Base-by-base conservation (phyloP, 2,329 filamentous ascomycete species). In the Hymenoscyphus albidus region DNA sequence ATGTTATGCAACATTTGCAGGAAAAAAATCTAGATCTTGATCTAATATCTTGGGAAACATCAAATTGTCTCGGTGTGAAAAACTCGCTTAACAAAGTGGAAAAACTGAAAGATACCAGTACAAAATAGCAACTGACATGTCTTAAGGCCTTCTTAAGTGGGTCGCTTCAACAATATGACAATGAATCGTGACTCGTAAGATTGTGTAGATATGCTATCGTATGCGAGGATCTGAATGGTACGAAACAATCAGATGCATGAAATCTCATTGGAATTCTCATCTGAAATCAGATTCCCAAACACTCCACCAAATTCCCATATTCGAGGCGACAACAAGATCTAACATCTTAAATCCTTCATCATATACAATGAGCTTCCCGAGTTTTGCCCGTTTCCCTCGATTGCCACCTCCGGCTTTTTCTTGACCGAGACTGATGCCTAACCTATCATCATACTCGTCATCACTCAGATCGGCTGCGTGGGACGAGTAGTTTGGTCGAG, bases 331-430 rank as follows among this genome's bases (percentile, higher is more conserved):
- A 0, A 96, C 81, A 65, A 99, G 77, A 80, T 99, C 95, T 72
- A 98, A 78, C 94, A 99, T 98, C 80, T 96, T 96, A 69, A 96
- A 79, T 0, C 95, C 95, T 72, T 96, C 93, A 63, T 94, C 88
- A 71, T 93, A 86, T 44, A 99, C 84, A 61, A 98, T 92, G 61
- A 99, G 80, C 78, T 98, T 99, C 0, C 94, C 95, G 71, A 99
- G 80, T 79, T 99, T 99, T 3, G 92, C 93, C 72, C 91, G 86
- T 76, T 91, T 93, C 0, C 94, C 94, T 56, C 89, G 84, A 73
- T 91, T 89, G 0, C 94, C 94, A 27, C 94, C 94, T 1, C 94
- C 94, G 0, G 93, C 93, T 63, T 85, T 86, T 76, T 98, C 94
- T 68, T 86, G 85, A 0, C 93, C 94, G 0, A 97, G 81, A 27